These are phyloP conservation scores for Coniochaeta sp. DNA, from an alignment of 2,329 filamentous ascomycete species.

Conservation along the genomic window DNA sequence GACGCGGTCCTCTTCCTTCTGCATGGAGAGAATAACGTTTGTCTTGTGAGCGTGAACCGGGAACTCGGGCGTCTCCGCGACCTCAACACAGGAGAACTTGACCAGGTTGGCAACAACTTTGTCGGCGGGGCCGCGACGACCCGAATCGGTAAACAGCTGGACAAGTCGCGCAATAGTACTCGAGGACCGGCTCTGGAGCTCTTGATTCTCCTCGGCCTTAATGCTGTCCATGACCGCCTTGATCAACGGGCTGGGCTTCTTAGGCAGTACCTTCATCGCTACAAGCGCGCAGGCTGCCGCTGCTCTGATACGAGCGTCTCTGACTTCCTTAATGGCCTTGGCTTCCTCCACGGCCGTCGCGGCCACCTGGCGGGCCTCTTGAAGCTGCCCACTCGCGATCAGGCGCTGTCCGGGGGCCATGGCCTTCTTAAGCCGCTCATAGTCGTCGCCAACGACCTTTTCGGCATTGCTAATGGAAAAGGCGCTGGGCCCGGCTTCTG, in stretches of 20 bases:
- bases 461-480: constrained; percentile 87
- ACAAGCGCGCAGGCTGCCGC: constrained; percentile 83
- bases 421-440: constrained; percentile 79
- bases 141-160: constrained; percentile 73
- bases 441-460: constrained; percentile 79
- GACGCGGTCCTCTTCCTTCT: constrained; percentile 92
- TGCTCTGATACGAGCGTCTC: constrained; percentile 80
- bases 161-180: constrained; percentile 78
- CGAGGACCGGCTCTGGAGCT: constrained; percentile 81
- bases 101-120: constrained; percentile 94
- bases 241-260: constrained; percentile 88
- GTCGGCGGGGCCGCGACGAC: constrained; percentile 79
- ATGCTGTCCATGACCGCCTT: constrained; percentile 98
- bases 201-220: constrained; percentile 86
- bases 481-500: constrained; percentile 83
- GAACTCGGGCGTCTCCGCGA: constrained; percentile 95
- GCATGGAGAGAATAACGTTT: constrained; percentile 80
- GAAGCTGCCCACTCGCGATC: constrained; percentile 70
- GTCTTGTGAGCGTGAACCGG: constrained; percentile 72
- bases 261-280: constrained; percentile 79
- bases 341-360: constrained; percentile 72
- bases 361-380: constrained; percentile 67
- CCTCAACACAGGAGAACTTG: constrained; percentile 97
- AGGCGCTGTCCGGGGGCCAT: constrained; percentile 83
- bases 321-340: constrained; percentile 66